phyloP scores from a whole-genome alignment of 306 rosid genomes.

The Lupinus albus region DNA sequence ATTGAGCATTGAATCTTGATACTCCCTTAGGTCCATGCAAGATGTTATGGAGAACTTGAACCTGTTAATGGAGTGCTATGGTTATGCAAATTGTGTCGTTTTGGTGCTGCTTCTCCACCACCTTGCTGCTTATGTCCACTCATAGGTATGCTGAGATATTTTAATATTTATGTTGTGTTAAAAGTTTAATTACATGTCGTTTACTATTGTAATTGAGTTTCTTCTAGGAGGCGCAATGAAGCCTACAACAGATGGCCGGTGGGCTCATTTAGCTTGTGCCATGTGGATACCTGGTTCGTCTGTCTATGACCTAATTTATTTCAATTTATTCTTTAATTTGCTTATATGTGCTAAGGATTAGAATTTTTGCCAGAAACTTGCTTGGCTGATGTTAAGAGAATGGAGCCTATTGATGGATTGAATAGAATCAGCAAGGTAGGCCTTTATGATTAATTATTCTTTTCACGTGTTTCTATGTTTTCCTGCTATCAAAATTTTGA shows the following conservation, averaged over 20 bases:
- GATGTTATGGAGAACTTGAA: constrained; percentile 95
- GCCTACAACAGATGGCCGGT: constrained; percentile 96
- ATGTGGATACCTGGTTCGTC: constrained; percentile 98
- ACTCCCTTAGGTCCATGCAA: constrained; percentile 79
- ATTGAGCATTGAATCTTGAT: constrained; percentile 28
- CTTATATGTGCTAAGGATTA: constrained; percentile 44
- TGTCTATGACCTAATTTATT: constrained; percentile 36
- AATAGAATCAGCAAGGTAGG: constrained; percentile 85
- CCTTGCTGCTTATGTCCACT: constrained; percentile 97
- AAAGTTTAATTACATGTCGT: constrained; percentile 12
- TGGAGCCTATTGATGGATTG: constrained; percentile 98
- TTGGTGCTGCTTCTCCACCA: constrained; percentile 76
- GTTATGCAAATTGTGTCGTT: constrained; percentile 95
- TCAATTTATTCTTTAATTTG: constrained; percentile 14
- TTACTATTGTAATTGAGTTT: constrained; percentile 42
- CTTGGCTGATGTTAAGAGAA: constrained; percentile 89
- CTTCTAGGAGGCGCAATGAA: constrained; percentile 97
- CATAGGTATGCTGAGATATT: constrained; percentile 62
- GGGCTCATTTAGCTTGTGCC: constrained; percentile 99
- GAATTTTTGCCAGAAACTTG: constrained; percentile 78
- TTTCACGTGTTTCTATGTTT: not conserved
- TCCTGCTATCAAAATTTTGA: constrained; percentile 16
- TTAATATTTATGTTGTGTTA: constrained; percentile 27
- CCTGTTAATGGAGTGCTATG: constrained; percentile 88
- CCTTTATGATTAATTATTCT: constrained; percentile 1